Base-by-base conservation (phyloP, 371 early-diverging fungal species). In the Zopfochytrium polystomum region DNA sequence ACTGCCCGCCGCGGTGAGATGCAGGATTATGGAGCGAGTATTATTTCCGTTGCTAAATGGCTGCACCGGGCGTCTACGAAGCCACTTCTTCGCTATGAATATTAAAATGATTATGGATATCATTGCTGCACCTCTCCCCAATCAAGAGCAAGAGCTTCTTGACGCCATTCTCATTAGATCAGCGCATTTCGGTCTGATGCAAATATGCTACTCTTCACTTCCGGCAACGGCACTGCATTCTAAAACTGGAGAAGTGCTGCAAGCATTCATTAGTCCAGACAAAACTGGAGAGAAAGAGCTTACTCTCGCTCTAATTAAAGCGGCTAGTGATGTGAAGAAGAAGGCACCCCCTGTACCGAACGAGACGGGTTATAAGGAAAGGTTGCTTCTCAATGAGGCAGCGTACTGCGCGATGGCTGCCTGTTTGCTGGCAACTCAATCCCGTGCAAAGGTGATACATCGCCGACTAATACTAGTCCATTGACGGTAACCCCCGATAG, bases 391-490 rank as follows among this genome's bases (percentile, higher is more conserved):
- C 9, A 82, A 84, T 52, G 85, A 82, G 33, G 73, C 82, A 11
- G 86, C 87, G 0, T 87, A 81, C 60, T 85, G 82, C 62, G 80
- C 85, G 0, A 55, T 80, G 4, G 73, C 81, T 0, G 76, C 86
- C 4, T 81, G 77, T 3, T 72, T 85, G 3, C 33, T 85, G 20
- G 75, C 80, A 29, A 83, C 86, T 0, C 83, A 80, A 54, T 70
- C 64, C 13, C 71, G 62, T 29, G 3, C 58, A 2, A 58, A 58
- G 45, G 56, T 58, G 43, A 42, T 4, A n/a, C 26, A 11, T 25
- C 25, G 6, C 3, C 18, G 6, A 11, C 9, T 34, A 27, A 9
- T 23, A n/a, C 3, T n/a, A n/a, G n/a, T n/a, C n/a, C n/a, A n/a
- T n/a, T n/a, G n/a, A n/a, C n/a, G n/a, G n/a, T n/a, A n/a, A n/a